Conservation (phyloP, 2,329 filamentous ascomycete species). For the Fusarium sp. region DNA sequence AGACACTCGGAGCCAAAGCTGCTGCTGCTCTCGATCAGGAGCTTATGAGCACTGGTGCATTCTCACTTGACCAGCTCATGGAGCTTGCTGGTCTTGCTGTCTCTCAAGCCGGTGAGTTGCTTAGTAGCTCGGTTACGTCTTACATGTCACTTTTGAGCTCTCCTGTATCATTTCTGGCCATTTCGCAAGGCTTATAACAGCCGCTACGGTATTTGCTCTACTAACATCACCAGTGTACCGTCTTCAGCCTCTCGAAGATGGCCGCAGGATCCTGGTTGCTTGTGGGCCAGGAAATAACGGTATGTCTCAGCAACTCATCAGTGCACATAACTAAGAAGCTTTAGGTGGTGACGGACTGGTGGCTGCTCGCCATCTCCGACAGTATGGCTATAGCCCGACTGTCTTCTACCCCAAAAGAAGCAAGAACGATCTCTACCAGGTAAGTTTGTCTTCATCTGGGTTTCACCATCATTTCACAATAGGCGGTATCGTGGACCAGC, state of each 20-base stretch:
- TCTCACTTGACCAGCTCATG: constrained; percentile 97
- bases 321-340: not conserved
- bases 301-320: constrained; percentile 44
- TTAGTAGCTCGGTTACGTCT: not conserved
- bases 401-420: constrained; percentile 94
- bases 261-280: constrained; percentile 82
- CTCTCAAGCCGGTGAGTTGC: constrained; percentile 79
- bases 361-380: constrained; percentile 87
- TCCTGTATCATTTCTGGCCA: not conserved
- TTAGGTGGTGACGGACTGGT: constrained; percentile 90
- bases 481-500: not conserved
- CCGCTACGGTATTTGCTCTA: not conserved
- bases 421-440: constrained; percentile 90
- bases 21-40: constrained; percentile 92
- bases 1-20: constrained; percentile 89
- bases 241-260: constrained; percentile 79
- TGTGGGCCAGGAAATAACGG: constrained; percentile 86
- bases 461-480: constrained; percentile 20
- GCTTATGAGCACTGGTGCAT: constrained; percentile 88
- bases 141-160: not conserved
- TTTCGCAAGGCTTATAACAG: not conserved
- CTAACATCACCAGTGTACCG: constrained; percentile 73
- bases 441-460: constrained; percentile 53
- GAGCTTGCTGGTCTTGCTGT: constrained; percentile 93
- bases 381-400: constrained; percentile 90